Conservation (phyloP, 1,139 yeast genomes). For the Scheffersomyces insectosa region DNA sequence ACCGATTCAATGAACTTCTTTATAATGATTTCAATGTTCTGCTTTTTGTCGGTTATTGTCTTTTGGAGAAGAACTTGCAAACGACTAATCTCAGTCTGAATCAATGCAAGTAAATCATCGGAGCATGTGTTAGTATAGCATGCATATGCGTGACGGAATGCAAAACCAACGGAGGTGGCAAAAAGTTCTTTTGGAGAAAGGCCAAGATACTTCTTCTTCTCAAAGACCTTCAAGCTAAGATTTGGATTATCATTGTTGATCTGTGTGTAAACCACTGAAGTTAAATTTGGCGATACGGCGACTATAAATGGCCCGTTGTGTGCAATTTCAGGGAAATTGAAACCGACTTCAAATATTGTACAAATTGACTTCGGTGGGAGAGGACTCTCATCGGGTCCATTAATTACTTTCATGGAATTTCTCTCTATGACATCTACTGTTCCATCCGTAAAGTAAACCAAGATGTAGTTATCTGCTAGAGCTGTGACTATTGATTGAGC, state of each 20-base stretch:
- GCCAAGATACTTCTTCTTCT: slow-evolving; percentile 18
- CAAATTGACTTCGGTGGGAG: slow-evolving; percentile 35
- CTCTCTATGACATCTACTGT: slow-evolving; percentile 44
- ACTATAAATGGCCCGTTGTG: slow-evolving; percentile 34
- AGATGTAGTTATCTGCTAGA: slow-evolving; percentile 24
- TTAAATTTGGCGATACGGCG: slow-evolving; percentile 59
- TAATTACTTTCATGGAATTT: slow-evolving; percentile 25
- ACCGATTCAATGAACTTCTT: slow-evolving; percentile 44
- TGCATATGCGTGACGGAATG: slow-evolving; percentile 64
- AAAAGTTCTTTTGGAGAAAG: slow-evolving; percentile 32
- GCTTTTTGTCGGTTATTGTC: slow-evolving; percentile 16
- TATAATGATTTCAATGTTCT: slow-evolving; percentile 21
- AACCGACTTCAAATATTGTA: slow-evolving; percentile 61
- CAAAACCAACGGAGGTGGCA: slow-evolving; percentile 58
- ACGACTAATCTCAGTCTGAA: slow-evolving; percentile 46
- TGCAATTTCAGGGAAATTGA: slow-evolving; percentile 35
- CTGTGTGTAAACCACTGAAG: slow-evolving; percentile 46
- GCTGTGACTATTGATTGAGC: slow-evolving; percentile 23
- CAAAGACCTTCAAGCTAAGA: slow-evolving; percentile 32
- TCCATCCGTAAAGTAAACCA: slow-evolving; percentile 41
- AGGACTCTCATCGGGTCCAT: slow-evolving; percentile 4
- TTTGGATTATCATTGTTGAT: slow-evolving; percentile 17
- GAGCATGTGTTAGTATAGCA: slow-evolving; percentile 64
- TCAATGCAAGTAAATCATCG: slow-evolving; percentile 65
- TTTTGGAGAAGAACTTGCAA: slow-evolving; percentile 16